Conservation (phyloP, 192 early-diverging fungal genomes). For the Gonapodya prolifera region DNA sequence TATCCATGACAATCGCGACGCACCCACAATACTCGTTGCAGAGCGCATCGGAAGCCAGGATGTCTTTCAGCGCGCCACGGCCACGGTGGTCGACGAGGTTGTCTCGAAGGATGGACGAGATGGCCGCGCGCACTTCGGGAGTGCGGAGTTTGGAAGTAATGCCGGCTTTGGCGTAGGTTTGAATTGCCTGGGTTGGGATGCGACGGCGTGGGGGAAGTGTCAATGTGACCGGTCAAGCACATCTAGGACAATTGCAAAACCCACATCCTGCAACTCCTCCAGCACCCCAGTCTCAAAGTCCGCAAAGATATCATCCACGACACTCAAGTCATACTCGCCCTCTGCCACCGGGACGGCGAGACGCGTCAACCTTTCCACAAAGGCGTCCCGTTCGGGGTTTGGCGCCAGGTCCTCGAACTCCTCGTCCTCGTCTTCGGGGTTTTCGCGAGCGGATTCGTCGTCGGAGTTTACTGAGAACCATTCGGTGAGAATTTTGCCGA, state of each 20-base stretch:
- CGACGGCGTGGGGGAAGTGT: no score
- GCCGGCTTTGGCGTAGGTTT: no score
- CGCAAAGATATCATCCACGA: no score
- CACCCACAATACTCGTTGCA: neutral
- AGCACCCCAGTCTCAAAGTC: no score
- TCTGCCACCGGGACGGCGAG: no score
- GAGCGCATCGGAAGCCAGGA: neutral
- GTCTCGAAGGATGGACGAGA: neutral
- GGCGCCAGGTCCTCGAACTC: neutral
- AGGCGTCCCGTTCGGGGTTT: neutral
- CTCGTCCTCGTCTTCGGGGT: neutral
- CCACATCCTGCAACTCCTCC: no score
- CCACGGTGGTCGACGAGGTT: neutral
- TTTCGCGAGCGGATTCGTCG: neutral
- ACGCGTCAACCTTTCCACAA: no score
- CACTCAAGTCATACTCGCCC: no score
- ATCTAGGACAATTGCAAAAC: no score
- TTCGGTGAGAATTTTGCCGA: neutral
- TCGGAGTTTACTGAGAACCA: neutral
- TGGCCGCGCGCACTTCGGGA: neutral
- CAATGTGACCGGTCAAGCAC: no score
- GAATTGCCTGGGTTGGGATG: no score
- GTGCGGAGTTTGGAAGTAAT: neutral
- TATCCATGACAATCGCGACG: no score
- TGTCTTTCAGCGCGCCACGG: neutral